Percentiles rank a stretch among this genome's conserved stretches.
phyloP scores from a whole-genome alignment of 768 basidiomycete species.

The Suillus hirtellus region DNA sequence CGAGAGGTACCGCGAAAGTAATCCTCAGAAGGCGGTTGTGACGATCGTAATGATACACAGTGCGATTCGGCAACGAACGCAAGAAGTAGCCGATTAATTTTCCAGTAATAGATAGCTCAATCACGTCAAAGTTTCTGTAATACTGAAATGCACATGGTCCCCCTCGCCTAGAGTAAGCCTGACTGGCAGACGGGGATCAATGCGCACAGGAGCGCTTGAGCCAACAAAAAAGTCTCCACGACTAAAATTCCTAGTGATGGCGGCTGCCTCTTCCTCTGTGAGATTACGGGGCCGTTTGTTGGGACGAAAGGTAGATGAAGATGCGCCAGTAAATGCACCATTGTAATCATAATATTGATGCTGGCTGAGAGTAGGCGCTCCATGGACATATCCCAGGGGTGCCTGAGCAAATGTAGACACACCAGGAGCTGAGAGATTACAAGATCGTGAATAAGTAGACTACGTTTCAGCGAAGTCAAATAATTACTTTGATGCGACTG shows the following conservation, averaged over 20 bases:
- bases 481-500: slow-evolving; percentile 32
- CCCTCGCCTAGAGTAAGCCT: slow-evolving; percentile 79
- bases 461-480: slow-evolving; percentile 12
- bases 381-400: slow-evolving; percentile 39
- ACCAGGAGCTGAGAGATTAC: slow-evolving; percentile 27
- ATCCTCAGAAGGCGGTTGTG: background rate
- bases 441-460: slow-evolving; percentile 14
- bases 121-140: slow-evolving; percentile 49
- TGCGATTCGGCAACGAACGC: slow-evolving; percentile 12
- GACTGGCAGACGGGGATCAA: slow-evolving; percentile 79
- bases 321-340: slow-evolving; percentile 64
- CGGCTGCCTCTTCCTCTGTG: slow-evolving; percentile 81
- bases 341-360: slow-evolving; percentile 79
- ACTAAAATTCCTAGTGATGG: slow-evolving; percentile 79
- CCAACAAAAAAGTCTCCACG: slow-evolving; percentile 85
- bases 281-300: slow-evolving; percentile 76
- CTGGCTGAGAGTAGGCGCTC: slow-evolving; percentile 50
- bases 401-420: slow-evolving; percentile 40
- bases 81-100: slow-evolving; percentile 21
- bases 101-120: slow-evolving; percentile 14
- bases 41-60: slow-evolving; percentile 5
- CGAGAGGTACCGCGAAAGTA: background rate
- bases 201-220: slow-evolving; percentile 76
- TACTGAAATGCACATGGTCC: slow-evolving; percentile 73
- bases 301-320: slow-evolving; percentile 77